Conservation (phyloP, 148 eudicot genomes). For the Rhododendron vialii region DNA sequence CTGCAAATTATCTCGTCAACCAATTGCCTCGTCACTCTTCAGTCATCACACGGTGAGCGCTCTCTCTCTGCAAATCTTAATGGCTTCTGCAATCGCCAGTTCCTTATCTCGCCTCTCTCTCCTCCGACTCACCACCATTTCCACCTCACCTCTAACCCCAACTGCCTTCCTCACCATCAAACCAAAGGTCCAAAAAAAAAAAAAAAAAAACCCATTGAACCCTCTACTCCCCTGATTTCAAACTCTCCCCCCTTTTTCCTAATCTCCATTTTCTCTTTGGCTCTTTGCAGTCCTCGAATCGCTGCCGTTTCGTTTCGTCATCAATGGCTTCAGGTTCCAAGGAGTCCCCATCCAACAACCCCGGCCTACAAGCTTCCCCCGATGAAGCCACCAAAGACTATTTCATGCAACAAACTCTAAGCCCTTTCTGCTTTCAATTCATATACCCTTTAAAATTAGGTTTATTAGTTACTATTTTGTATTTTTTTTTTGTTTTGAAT, state of each 20-base stretch:
- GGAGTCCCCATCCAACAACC: conserved; percentile 71
- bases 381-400: conserved; percentile 82
- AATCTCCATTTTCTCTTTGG: background rate
- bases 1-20: background rate
- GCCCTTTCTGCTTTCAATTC: background rate
- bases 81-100: conserved; percentile 19
- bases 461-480: background rate
- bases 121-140: conserved; percentile 16
- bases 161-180: conserved; percentile 13
- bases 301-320: conserved; percentile 27
- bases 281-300: conserved; percentile 29
- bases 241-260: background rate
- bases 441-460: background rate
- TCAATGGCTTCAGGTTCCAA: conserved; percentile 52
- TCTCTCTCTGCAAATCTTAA: background rate
- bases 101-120: conserved; percentile 17
- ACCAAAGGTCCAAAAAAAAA: conserved; percentile 21
- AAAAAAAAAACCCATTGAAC: background rate
- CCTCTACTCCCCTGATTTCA: background rate
- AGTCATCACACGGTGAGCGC: background rate
- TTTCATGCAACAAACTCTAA: conserved; percentile 88
- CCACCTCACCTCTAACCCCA: conserved; percentile 16
- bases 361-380: conserved; percentile 54
- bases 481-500: background rate
- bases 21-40: background rate